Conservation (phyloP, 306 rosid species). For the Calophaca sinica region DNA sequence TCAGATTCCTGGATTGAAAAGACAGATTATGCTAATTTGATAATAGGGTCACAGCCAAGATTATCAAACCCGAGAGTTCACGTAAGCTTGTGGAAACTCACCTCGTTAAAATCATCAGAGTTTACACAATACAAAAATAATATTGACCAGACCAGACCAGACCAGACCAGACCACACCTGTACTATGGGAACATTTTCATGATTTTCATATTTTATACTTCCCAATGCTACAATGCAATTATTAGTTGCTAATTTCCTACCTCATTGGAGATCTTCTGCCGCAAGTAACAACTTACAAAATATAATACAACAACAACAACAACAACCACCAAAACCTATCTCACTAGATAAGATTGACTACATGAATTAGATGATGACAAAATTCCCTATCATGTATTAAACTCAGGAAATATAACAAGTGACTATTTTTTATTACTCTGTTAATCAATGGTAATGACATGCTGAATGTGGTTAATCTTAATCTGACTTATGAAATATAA, state of each 20-base stretch:
- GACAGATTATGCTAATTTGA: conserved; percentile 1
- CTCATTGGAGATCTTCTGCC: background rate
- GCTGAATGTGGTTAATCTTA: background rate
- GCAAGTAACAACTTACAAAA: background rate
- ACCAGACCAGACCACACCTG: background rate
- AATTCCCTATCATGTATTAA: background rate
- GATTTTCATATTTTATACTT: background rate
- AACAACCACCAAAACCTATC: too few relatives aligned
- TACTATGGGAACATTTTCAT: too few relatives aligned
- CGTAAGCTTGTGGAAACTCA: background rate
- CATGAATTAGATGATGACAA: background rate
- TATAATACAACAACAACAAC: background rate
- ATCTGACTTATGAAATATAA: background rate
- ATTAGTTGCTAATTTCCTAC: background rate
- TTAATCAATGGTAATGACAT: background rate
- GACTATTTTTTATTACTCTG: background rate
- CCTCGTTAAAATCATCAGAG: background rate
- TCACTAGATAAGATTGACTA: too few relatives aligned
- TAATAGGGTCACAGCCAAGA: background rate
- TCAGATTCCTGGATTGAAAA: conserved; percentile 3
- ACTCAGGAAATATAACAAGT: background rate
- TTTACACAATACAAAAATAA: background rate
- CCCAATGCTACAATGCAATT: background rate
- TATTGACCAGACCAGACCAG: background rate
- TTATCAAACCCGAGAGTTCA: background rate